These are phyloP conservation scores for Wickerhamomyces canadensis DNA, from an alignment of 805 yeast species.

Conservation along the genomic window DNA sequence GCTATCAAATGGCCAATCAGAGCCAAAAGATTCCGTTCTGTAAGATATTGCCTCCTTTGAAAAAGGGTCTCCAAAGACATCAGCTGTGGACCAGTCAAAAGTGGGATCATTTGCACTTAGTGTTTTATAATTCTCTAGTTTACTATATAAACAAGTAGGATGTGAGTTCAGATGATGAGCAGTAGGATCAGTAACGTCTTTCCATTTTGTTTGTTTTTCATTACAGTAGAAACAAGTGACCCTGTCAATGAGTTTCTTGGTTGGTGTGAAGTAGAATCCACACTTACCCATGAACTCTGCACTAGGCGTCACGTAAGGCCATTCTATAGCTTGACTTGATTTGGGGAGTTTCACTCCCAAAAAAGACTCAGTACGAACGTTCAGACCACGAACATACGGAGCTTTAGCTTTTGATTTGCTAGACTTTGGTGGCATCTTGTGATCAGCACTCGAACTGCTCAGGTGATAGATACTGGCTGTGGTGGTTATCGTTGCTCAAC, in stretches of 20 bases:
- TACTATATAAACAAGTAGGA: conserved; percentile 29
- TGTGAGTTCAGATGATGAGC: conserved; percentile 36
- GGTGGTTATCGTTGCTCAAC: no score
- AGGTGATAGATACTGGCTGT: no score
- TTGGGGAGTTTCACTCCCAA: conserved; percentile 10
- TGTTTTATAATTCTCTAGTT: conserved; percentile 20
- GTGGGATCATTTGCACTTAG: conserved; percentile 14
- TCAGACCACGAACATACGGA: background rate
- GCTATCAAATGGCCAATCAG: conserved; percentile 42
- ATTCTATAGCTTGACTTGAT: conserved; percentile 7
- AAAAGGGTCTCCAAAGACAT: conserved; percentile 30
- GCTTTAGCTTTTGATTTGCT: background rate
- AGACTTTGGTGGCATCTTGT: background rate
- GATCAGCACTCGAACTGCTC: no score
- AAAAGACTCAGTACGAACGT: conserved; percentile 12
- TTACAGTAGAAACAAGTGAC: conserved; percentile 55
- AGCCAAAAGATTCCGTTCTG: conserved; percentile 36
- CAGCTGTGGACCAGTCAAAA: conserved; percentile 15
- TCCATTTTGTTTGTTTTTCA: conserved; percentile 57
- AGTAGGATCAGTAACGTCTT: conserved; percentile 40
- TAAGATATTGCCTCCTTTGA: conserved; percentile 25
- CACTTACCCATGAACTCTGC: conserved; percentile 41
- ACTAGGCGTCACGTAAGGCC: conserved; percentile 26
- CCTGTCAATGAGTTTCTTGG: conserved; percentile 41
- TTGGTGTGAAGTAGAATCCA: conserved; percentile 63